Evolutionary conservation across 2,329 filamentous ascomycete species (phyloP).

Genomic region (Xylariales sp.): DNA sequence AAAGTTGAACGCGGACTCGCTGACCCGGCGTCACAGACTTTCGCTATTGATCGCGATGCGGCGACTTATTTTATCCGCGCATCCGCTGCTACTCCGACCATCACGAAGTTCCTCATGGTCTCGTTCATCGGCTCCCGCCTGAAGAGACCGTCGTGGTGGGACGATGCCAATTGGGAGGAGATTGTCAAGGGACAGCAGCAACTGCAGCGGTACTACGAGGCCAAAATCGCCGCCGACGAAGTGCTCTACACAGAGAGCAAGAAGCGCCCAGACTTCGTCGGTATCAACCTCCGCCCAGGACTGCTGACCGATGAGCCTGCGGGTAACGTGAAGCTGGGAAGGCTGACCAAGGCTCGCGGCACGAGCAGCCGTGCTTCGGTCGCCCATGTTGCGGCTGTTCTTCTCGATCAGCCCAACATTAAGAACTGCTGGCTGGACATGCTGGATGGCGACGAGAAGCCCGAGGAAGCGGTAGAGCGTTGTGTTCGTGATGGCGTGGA

Average conservation of each 20-base stretch:
- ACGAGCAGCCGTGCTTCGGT: slow-evolving; percentile 54
- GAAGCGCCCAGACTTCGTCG: slow-evolving; percentile 36
- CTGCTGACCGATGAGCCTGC: slow-evolving; percentile 44
- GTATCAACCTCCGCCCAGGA: slow-evolving; percentile 51
- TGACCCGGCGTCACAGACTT: slow-evolving; percentile 14
- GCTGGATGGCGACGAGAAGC: slow-evolving; percentile 46
- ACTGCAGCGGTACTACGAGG: slow-evolving; percentile 52
- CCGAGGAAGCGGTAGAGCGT: slow-evolving; percentile 41
- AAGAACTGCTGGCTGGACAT: slow-evolving; percentile 52
- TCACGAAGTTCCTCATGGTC: slow-evolving; percentile 61
- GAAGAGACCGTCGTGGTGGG: slow-evolving; percentile 49
- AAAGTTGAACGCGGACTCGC: not conserved
- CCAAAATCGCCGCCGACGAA: slow-evolving; percentile 58
- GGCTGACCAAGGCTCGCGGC: slow-evolving; percentile 31
- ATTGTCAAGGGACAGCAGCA: slow-evolving; percentile 34
- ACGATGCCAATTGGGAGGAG: slow-evolving; percentile 40
- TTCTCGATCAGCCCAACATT: slow-evolving; percentile 45
- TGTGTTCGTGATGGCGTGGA: slow-evolving; percentile 46
- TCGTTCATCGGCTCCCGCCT: slow-evolving; percentile 56
- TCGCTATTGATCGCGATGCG: slow-evolving; percentile 44
- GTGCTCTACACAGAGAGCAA: slow-evolving; percentile 44
- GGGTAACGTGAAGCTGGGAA: slow-evolving; percentile 43
- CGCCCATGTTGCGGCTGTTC: slow-evolving; percentile 50
- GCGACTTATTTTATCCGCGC: slow-evolving; percentile 60
- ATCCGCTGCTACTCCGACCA: slow-evolving; percentile 45